These are phyloP conservation scores for Coprinellus aureogranulatus DNA, from an alignment of 768 basidiomycete species.

Conservation along the genomic window DNA sequence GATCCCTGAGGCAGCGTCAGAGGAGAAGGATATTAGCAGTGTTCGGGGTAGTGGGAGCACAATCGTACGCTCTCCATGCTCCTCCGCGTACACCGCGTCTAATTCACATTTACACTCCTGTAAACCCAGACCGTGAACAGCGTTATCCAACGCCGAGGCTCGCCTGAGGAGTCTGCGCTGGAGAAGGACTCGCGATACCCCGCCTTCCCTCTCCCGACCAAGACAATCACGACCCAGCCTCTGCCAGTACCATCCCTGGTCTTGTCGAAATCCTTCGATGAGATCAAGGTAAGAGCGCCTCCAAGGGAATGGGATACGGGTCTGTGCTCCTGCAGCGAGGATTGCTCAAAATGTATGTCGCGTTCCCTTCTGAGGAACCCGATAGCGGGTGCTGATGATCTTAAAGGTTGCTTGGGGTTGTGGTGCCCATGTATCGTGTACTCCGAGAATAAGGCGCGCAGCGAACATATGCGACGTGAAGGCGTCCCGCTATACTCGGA, in stretches of 20 bases:
- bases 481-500: background rate
- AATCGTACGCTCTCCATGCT: too few relatives aligned
- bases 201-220: background rate
- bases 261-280: background rate
- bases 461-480: conserved; percentile 13
- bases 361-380: background rate
- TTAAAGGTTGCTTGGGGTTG: conserved; percentile 15
- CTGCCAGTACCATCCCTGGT: background rate
- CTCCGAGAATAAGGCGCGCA: conserved; percentile 16
- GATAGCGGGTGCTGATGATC: background rate
- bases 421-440: conserved; percentile 19
- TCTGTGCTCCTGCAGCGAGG: too few relatives aligned
- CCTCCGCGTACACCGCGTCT: too few relatives aligned
- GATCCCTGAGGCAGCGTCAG: too few relatives aligned
- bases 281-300: background rate
- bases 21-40: too few relatives aligned
- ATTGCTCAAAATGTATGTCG: background rate
- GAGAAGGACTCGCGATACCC: conserved; percentile 5
- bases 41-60: too few relatives aligned
- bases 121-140: too few relatives aligned
- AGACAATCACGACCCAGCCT: background rate
- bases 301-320: too few relatives aligned
- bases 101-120: too few relatives aligned
- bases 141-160: background rate
- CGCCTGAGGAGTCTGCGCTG: background rate